phyloP scores from a whole-genome alignment of 2,329 filamentous ascomycete species.

The Teratosphaeriaceae sp. region DNA sequence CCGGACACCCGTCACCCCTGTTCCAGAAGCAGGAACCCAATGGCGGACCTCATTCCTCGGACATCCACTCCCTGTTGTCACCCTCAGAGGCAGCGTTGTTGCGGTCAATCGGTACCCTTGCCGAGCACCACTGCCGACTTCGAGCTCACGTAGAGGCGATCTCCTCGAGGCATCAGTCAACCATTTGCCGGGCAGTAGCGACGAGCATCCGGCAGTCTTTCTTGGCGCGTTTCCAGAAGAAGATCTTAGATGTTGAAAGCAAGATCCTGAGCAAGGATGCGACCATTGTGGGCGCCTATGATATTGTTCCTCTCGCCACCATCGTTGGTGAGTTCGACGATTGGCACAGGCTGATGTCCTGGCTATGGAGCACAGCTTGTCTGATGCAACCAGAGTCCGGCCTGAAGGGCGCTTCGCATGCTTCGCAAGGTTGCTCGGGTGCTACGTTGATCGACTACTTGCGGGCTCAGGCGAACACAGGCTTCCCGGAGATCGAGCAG shows the following conservation, averaged over 20 bases:
- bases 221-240: slow-evolving; percentile 71
- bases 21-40: slow-evolving; percentile 46
- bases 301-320: slow-evolving; percentile 84
- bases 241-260: slow-evolving; percentile 77
- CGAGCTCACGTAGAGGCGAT: slow-evolving; percentile 61
- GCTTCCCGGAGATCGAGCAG: slow-evolving; percentile 78
- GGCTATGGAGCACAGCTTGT: slow-evolving; percentile 68
- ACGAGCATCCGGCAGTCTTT: slow-evolving; percentile 69
- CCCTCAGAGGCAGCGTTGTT: slow-evolving; percentile 80
- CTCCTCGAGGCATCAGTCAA: slow-evolving; percentile 64
- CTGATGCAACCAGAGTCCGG: slow-evolving; percentile 52
- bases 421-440: slow-evolving; percentile 19
- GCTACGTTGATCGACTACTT: slow-evolving; percentile 71
- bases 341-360: slow-evolving; percentile 79
- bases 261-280: slow-evolving; percentile 71
- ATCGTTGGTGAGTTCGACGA: slow-evolving; percentile 79
- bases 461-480: slow-evolving; percentile 71
- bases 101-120: slow-evolving; percentile 67
- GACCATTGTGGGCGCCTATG: slow-evolving; percentile 78
- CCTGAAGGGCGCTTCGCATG: neutral
- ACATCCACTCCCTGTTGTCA: slow-evolving; percentile 51
- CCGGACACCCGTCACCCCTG: slow-evolving; percentile 85
- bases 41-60: slow-evolving; percentile 8
- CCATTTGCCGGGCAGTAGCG: slow-evolving; percentile 81
- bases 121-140: slow-evolving; percentile 68